phyloP scores from a whole-genome alignment of 139 green algal species.

The Auxenochlorella protothecoides region DNA sequence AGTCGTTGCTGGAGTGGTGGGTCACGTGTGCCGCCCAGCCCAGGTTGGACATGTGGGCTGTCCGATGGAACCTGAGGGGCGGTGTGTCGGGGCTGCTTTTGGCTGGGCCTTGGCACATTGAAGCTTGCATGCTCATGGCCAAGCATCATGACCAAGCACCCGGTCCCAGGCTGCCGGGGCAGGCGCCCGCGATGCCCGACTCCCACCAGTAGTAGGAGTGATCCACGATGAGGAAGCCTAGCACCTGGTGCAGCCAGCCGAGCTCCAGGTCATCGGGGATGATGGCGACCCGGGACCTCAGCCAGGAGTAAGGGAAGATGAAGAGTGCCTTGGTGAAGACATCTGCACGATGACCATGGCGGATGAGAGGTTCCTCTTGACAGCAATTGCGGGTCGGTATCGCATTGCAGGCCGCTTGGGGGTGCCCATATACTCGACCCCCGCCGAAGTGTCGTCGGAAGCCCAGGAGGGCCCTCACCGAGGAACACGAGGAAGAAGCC shows the following conservation, averaged over 20 bases:
- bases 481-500: neutral
- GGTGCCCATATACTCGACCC: neutral
- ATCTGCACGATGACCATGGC: neutral
- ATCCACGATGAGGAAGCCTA: conserved; percentile 11
- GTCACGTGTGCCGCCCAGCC: conserved; percentile 12
- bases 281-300: neutral
- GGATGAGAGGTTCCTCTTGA: neutral
- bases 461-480: neutral
- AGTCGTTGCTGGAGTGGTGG: conserved; percentile 23
- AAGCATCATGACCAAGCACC: too few species aligned
- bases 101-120: too few species aligned
- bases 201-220: conserved; percentile 16
- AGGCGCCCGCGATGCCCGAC: neutral
- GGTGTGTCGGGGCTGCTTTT: too few species aligned
- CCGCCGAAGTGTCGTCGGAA: neutral
- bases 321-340: neutral
- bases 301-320: neutral
- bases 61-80: conserved; percentile 3
- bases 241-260: neutral
- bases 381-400: neutral
- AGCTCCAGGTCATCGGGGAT: neutral
- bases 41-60: conserved; percentile 9
- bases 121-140: too few species aligned
- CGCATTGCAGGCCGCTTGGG: neutral
- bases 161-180: too few species aligned